Conservation (phyloP, 352 stramenopile species). For the Phytophthora ramorum region DNA sequence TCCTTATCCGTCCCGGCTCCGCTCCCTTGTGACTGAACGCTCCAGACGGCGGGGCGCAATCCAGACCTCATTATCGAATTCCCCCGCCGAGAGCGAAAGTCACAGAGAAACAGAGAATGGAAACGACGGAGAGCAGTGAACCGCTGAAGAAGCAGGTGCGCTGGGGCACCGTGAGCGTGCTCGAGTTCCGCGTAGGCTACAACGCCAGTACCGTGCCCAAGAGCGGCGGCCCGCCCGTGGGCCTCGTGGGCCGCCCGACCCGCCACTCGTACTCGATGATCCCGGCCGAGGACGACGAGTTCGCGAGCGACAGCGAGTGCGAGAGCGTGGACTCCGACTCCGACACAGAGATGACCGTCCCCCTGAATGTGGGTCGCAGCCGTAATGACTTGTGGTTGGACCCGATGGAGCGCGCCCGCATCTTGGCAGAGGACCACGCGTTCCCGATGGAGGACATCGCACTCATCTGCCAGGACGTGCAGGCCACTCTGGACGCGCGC, state of each 20-base stretch:
- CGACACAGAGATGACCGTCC: constrained; percentile 13
- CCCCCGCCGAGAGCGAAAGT: background rate
- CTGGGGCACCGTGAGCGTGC: constrained; percentile 49
- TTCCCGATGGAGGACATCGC: constrained; percentile 53
- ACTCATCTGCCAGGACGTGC: constrained; percentile 55
- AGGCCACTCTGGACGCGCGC: constrained; percentile 47
- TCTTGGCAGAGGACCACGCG: constrained; percentile 42
- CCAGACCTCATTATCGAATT: constrained; percentile 20
- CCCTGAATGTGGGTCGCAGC: constrained; percentile 17
- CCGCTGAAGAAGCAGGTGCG: constrained; percentile 54
- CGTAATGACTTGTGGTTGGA: constrained; percentile 55
- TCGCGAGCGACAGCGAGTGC: constrained; percentile 28
- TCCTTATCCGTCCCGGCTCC: background rate
- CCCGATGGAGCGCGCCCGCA: constrained; percentile 53
- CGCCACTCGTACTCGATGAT: constrained; percentile 41
- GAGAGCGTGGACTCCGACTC: constrained; percentile 41
- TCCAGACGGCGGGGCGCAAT: constrained; percentile 10
- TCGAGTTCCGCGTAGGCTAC: constrained; percentile 63
- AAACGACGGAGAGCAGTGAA: no score
- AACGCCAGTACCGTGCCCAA: constrained; percentile 54
- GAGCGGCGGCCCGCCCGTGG: constrained; percentile 56
- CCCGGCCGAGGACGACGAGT: constrained; percentile 22
- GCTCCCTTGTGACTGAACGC: constrained; percentile 11
- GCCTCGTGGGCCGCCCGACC: constrained; percentile 49
- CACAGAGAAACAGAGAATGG: background rate